A percentile compares a stretch with the other conserved stretches of the same genome.
Evolutionary conservation across 2,329 filamentous ascomycete species (phyloP).

Genomic region (Trichophyton benhamiae): DNA sequence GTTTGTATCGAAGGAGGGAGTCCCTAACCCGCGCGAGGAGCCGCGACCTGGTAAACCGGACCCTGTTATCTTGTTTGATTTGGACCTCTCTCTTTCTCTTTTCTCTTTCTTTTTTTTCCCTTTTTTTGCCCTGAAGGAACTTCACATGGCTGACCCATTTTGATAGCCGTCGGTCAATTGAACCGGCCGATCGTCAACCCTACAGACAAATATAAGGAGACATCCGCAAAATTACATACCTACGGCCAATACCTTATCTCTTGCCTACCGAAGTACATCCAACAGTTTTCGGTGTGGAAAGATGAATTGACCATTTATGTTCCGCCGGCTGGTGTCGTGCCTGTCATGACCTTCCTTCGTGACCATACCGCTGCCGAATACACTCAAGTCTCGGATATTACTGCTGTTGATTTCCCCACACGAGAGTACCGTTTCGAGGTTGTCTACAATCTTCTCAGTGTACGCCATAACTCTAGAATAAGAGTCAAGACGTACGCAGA

Average conservation of each 20-base stretch:
- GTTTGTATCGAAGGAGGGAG: slow-evolving; percentile 46
- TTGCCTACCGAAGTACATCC: slow-evolving; percentile 91
- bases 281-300: slow-evolving; percentile 99
- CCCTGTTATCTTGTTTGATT: background rate
- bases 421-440: slow-evolving; percentile 93
- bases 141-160: slow-evolving; percentile 3
- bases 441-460: slow-evolving; percentile 91
- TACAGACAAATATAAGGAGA: slow-evolving; percentile 80
- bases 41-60: slow-evolving; percentile 35
- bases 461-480: slow-evolving; percentile 92
- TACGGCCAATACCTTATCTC: slow-evolving; percentile 97
- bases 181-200: slow-evolving; percentile 77
- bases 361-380: slow-evolving; percentile 96
- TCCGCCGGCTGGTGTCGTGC: slow-evolving; percentile 72
- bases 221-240: slow-evolving; percentile 75
- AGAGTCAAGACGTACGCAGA: slow-evolving; percentile 98
- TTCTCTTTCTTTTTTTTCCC: too few relatives aligned
- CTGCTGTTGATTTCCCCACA: slow-evolving; percentile 89
- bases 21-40: slow-evolving; percentile 55
- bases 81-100: too few relatives aligned
- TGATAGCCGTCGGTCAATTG: slow-evolving; percentile 46
- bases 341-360: slow-evolving; percentile 89
- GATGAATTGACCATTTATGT: slow-evolving; percentile 95
- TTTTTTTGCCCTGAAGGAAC: background rate
- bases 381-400: slow-evolving; percentile 85